Percentiles rank a stretch among this genome's conserved stretches.
phyloP scores from a whole-genome alignment of 129 eudicot species.

The Tagetes erecta region DNA sequence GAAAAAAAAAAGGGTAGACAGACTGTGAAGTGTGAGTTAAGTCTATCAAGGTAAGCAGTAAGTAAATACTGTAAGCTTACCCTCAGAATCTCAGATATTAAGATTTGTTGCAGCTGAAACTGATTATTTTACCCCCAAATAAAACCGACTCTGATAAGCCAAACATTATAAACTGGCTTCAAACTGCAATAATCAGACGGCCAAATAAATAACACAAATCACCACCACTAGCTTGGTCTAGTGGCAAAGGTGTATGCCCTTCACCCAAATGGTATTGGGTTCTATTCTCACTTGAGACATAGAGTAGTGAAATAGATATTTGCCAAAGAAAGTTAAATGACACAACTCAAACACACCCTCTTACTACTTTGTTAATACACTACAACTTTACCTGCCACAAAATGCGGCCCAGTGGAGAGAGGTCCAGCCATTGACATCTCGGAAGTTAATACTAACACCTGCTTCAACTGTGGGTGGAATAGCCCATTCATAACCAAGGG shows the following conservation, averaged over 20 bases:
- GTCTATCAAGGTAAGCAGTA: background rate
- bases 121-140: background rate
- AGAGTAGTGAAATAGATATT: no score
- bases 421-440: slow-evolving; percentile 95
- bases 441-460: slow-evolving; percentile 85
- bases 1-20: background rate
- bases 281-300: no score
- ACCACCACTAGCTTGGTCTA: no score
- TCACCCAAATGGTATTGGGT: no score
- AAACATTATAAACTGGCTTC: background rate
- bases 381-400: slow-evolving; percentile 70
- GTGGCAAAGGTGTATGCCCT: no score
- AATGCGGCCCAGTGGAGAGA: slow-evolving; percentile 99
- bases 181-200: background rate
- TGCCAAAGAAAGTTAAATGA: background rate
- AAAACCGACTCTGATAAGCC: background rate
- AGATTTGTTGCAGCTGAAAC: background rate
- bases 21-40: background rate
- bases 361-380: background rate
- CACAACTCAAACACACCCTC: background rate
- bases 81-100: background rate
- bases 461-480: slow-evolving; percentile 75
- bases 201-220: background rate
- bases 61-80: background rate
- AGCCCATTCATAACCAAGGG: slow-evolving; percentile 97